Evolutionary conservation across 2,329 filamentous ascomycete species (phyloP).

Genomic region (Colletotrichum lupini): DNA sequence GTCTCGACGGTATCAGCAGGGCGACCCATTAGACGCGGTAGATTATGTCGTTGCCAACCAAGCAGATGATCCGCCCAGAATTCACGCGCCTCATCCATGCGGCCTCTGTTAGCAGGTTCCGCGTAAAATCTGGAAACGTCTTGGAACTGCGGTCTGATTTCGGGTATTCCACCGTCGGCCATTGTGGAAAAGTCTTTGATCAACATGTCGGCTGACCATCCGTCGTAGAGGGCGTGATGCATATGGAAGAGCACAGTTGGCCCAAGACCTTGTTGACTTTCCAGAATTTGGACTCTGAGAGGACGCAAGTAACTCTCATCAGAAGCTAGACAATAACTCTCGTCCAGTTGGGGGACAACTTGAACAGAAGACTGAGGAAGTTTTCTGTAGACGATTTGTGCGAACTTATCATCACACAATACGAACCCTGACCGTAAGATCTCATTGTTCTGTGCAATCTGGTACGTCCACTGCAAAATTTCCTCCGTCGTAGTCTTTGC

Average conservation of each 20-base stretch:
- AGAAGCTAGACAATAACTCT: slow-evolving; percentile 50
- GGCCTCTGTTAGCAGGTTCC: slow-evolving; percentile 37
- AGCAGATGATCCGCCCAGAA: slow-evolving; percentile 79
- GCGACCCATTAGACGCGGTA: slow-evolving; percentile 48
- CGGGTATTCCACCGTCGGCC: slow-evolving; percentile 46
- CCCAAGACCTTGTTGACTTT: slow-evolving; percentile 33
- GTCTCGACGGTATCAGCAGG: slow-evolving; percentile 42
- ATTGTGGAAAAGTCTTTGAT: slow-evolving; percentile 72
- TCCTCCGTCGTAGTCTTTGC: slow-evolving; percentile 44
- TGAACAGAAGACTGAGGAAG: slow-evolving; percentile 57
- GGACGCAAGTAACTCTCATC: slow-evolving; percentile 62
- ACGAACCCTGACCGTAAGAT: slow-evolving; percentile 81
- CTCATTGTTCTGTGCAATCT: slow-evolving; percentile 66
- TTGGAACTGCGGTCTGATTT: slow-evolving; percentile 67
- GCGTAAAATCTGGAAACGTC: slow-evolving; percentile 65
- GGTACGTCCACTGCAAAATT: slow-evolving; percentile 60
- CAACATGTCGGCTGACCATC: slow-evolving; percentile 88
- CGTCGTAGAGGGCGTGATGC: slow-evolving; percentile 90
- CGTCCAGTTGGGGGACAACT: slow-evolving; percentile 48
- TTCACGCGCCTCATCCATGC: slow-evolving; percentile 56
- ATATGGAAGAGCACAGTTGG: slow-evolving; percentile 64
- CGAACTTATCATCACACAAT: slow-evolving; percentile 62
- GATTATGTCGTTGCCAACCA: slow-evolving; percentile 68
- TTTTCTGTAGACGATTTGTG: slow-evolving; percentile 72
- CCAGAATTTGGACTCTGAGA: slow-evolving; percentile 67